Evolutionary conservation across 257 asterid genomes (phyloP).

Genomic region (Penstemon barbatus): DNA sequence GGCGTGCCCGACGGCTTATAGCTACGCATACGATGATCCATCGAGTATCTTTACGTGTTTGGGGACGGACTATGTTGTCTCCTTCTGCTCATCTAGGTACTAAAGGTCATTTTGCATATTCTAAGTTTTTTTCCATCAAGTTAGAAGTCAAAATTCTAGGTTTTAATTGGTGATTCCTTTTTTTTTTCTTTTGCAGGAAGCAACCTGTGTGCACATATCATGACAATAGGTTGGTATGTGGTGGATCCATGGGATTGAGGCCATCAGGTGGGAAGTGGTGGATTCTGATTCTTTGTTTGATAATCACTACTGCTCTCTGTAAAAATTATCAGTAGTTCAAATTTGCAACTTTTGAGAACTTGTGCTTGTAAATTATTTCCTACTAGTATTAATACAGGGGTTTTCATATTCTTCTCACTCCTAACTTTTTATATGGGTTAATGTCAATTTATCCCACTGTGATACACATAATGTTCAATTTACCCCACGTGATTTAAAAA

Average conservation of each 20-base stretch:
- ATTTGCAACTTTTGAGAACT: not conserved
- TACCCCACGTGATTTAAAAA: no score
- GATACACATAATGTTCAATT: no score
- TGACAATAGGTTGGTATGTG: slow-evolving; percentile 45
- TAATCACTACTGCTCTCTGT: slow-evolving; percentile 33
- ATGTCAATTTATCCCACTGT: no score
- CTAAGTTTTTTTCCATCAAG: no score
- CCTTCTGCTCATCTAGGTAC: slow-evolving; percentile 78
- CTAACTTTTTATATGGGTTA: no score
- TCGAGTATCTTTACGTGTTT: slow-evolving; percentile 73
- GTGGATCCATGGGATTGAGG: slow-evolving; percentile 41
- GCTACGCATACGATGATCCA: slow-evolving; percentile 95
- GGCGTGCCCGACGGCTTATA: slow-evolving; percentile 80
- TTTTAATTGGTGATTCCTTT: no score
- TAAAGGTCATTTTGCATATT: no score
- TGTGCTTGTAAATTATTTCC: not conserved
- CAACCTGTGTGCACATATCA: slow-evolving; percentile 69
- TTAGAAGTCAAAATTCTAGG: no score
- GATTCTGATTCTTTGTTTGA: slow-evolving; percentile 38
- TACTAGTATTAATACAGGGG: no score
- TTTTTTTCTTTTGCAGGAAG: slow-evolving; percentile 43
- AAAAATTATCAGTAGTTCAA: slow-evolving; percentile 9
- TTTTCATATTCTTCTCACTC: no score
- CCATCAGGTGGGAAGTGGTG: slow-evolving; percentile 32
- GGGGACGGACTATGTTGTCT: slow-evolving; percentile 64